These are phyloP conservation scores for Corchorus capsularis DNA, from an alignment of 345 rosid genomes.

Conservation along the genomic window DNA sequence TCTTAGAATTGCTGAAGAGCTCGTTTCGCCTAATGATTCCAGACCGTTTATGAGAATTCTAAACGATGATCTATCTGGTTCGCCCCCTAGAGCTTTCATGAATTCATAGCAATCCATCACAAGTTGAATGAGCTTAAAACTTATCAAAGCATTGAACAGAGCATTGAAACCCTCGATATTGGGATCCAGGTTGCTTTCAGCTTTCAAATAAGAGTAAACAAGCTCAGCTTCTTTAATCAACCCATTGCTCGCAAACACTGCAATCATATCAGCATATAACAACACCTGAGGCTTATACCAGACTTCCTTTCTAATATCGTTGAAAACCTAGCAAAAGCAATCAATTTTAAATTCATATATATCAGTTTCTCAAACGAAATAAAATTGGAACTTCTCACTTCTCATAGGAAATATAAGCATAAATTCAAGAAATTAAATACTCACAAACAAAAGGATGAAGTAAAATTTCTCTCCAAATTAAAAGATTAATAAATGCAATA, in stretches of 20 bases:
- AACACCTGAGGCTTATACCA: constrained; percentile 76
- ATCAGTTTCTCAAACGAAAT: background rate
- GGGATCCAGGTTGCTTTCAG: constrained; percentile 48
- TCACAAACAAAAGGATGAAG: background rate
- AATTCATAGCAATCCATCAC: constrained; percentile 60
- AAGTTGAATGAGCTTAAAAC: constrained; percentile 41
- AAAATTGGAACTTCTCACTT: no score
- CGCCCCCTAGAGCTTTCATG: constrained; percentile 63
- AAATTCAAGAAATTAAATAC: background rate
- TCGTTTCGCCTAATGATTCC: constrained; percentile 50
- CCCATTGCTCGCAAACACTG: constrained; percentile 51
- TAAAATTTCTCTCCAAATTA: background rate
- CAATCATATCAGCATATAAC: constrained; percentile 56
- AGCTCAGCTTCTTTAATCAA: constrained; percentile 46
- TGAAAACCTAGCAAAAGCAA: constrained; percentile 53
- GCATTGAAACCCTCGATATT: constrained; percentile 55
- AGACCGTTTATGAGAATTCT: constrained; percentile 59
- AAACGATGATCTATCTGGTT: constrained; percentile 65
- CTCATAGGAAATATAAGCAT: no score
- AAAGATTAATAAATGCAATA: background rate
- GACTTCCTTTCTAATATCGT: constrained; percentile 62
- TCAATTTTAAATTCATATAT: background rate
- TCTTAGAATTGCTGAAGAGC: constrained; percentile 44
- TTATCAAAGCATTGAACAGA: constrained; percentile 50
- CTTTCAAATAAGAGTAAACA: constrained; percentile 45